Conservation (phyloP, 192 early-diverging fungal species). For the Backusella luteola region DNA sequence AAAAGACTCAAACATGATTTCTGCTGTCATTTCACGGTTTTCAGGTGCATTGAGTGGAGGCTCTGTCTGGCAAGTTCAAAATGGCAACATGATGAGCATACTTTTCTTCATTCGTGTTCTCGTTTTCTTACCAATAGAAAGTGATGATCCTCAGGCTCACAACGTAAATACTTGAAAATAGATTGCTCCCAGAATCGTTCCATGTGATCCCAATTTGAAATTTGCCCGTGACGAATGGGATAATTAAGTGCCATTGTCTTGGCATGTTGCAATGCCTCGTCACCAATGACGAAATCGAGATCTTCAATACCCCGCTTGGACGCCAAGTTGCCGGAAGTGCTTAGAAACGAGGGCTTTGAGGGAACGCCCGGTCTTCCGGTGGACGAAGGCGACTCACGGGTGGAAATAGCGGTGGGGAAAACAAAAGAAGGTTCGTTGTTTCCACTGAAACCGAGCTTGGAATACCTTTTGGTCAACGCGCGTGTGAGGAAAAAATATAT, state of each 20-base stretch:
- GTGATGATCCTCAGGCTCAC: conserved; percentile 98
- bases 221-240: conserved; percentile 97
- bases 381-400: conserved; percentile 56
- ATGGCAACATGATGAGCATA: too few relatives aligned
- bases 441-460: conserved; percentile 97
- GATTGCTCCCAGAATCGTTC: conserved; percentile 99
- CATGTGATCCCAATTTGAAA: conserved; percentile 99
- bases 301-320: conserved; percentile 97
- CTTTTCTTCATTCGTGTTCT: not conserved
- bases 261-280: conserved; percentile 88
- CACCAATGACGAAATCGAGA: conserved; percentile 95
- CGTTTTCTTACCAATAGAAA: conserved; percentile 72
- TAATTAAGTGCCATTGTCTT: conserved; percentile 89
- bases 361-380: too few relatives aligned
- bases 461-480: conserved; percentile 58
- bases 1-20: conserved; percentile 99
- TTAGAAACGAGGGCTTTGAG: too few relatives aligned
- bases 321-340: conserved; percentile 81
- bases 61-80: conserved; percentile 70
- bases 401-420: conserved; percentile 93
- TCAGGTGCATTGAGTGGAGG: conserved; percentile 97
- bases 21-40: conserved; percentile 98
- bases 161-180: conserved; percentile 96
- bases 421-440: conserved; percentile 96
- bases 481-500: not conserved